Conservation (phyloP, 2,329 filamentous ascomycete genomes). For the Colletotrichum somersetense region DNA sequence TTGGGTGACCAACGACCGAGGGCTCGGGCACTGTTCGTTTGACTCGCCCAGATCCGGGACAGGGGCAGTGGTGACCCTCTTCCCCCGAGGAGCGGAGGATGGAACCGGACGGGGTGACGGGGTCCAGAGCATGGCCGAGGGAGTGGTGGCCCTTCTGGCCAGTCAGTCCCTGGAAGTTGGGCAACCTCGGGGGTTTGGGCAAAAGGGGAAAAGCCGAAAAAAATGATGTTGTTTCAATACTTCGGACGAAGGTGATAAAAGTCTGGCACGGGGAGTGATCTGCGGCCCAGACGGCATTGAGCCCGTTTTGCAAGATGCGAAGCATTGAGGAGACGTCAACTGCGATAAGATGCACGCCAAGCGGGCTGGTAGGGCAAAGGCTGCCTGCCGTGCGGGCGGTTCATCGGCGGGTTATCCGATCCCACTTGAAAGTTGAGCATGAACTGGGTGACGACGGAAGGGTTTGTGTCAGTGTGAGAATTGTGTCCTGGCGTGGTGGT, state of each 20-base stretch:
- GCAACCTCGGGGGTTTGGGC: conserved; percentile 25
- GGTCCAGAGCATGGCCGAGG: conserved; percentile 12
- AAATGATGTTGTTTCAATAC: conserved; percentile 32
- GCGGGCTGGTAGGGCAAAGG: not conserved
- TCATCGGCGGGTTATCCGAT: not conserved
- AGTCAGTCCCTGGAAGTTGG: conserved; percentile 18
- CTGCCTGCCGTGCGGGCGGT: not conserved
- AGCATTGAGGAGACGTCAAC: conserved; percentile 6
- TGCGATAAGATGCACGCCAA: not conserved
- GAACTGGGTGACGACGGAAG: not conserved
- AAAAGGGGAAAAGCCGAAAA: not conserved
- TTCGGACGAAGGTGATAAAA: conserved; percentile 30
- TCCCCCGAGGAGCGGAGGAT: not conserved
- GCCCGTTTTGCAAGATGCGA: conserved; percentile 11
- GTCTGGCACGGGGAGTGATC: not conserved
- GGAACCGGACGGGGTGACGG: conserved; percentile 14
- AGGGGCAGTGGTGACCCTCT: conserved; percentile 10
- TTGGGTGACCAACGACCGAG: conserved; percentile 28
- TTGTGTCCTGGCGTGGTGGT: conserved; percentile 15
- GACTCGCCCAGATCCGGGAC: conserved; percentile 31
- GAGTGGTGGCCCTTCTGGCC: not conserved
- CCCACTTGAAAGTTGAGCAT: not conserved
- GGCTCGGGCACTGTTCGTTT: conserved; percentile 21
- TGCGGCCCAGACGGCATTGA: conserved; percentile 16
- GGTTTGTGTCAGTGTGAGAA: conserved; percentile 9